These are phyloP conservation scores for Termitomyces sp. DNA, from an alignment of 768 basidiomycete species.

Conservation along the genomic window DNA sequence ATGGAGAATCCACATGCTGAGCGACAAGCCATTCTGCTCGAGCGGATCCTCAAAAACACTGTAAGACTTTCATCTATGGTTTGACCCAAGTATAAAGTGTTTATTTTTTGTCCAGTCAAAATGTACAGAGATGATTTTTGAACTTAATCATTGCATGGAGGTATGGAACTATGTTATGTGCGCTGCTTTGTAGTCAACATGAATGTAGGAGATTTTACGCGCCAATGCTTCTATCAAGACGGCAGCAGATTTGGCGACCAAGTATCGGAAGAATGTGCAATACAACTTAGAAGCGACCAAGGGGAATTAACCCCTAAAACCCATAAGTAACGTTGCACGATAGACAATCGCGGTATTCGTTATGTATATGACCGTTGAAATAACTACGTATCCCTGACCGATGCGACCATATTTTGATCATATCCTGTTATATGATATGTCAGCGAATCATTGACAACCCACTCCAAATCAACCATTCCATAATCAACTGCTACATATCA, in stretches of 20 bases:
- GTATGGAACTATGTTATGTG: constrained; percentile 28
- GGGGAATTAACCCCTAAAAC: constrained; percentile 21
- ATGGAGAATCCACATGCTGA: constrained; percentile 98
- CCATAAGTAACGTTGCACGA: not conserved
- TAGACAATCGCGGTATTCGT: not conserved
- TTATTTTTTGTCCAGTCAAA: constrained; percentile 55
- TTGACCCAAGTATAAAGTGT: not conserved
- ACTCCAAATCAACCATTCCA: not conserved
- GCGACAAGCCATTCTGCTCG: constrained; percentile 83
- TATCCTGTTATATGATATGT: not conserved
- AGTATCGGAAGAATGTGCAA: constrained; percentile 90
- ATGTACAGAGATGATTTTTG: constrained; percentile 85
- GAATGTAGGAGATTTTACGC: constrained; percentile 66
- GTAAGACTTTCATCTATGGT: constrained; percentile 32
- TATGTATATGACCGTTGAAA: not conserved
- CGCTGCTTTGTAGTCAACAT: constrained; percentile 1
- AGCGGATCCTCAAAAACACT: constrained; percentile 86
- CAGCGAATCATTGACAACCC: too few species aligned
- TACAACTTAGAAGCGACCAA: constrained; percentile 82
- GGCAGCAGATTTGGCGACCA: constrained; percentile 77
- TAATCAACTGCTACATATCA: not conserved
- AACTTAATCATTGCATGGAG: constrained; percentile 85
- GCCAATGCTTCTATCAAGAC: constrained; percentile 75
- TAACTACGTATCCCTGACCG: not conserved
- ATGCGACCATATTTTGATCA: not conserved